Evolutionary conservation across 2,329 filamentous ascomycete genomes (phyloP).

Genomic region (Sphaerulina vaccinii): DNA sequence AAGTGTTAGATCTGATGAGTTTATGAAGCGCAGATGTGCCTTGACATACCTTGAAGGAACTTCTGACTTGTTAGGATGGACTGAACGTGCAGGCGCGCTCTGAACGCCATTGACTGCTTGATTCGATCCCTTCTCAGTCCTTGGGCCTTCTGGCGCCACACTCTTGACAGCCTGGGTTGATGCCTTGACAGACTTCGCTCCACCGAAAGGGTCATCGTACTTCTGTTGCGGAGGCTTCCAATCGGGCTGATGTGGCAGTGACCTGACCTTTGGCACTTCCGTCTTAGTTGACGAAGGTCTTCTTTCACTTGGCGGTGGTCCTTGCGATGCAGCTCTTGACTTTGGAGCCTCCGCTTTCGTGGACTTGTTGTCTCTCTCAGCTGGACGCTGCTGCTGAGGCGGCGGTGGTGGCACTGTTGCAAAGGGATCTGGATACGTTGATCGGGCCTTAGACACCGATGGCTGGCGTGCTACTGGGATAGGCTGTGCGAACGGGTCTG

Average conservation of each 20-base stretch:
- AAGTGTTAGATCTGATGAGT: too few species aligned
- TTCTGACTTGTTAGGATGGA: slow-evolving; percentile 6
- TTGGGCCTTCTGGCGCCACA: not conserved
- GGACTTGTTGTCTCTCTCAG: slow-evolving; percentile 7
- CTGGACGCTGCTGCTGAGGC: not conserved
- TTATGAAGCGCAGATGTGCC: not conserved
- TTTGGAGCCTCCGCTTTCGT: slow-evolving; percentile 8
- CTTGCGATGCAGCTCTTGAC: slow-evolving; percentile 8
- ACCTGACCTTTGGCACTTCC: not conserved
- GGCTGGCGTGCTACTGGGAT: not conserved
- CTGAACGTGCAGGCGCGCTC: slow-evolving; percentile 6
- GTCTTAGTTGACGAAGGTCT: slow-evolving; percentile 7
- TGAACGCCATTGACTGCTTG: not conserved
- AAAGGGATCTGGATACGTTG: slow-evolving; percentile 7
- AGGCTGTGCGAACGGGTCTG: slow-evolving; percentile 5
- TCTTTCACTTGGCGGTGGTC: not conserved
- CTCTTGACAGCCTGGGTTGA: not conserved
- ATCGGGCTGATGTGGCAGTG: slow-evolving; percentile 5
- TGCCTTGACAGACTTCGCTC: slow-evolving; percentile 4
- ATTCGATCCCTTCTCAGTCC: not conserved
- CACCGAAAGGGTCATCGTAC: slow-evolving; percentile 1
- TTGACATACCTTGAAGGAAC: slow-evolving; percentile 4
- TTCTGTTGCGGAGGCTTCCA: slow-evolving; percentile 7
- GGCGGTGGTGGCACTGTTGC: not conserved
- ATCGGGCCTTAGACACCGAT: not conserved